Percentiles rank a stretch among this genome's conserved stretches.
These are phyloP conservation scores for Atkinsonella hypoxylon DNA, from an alignment of 2,329 filamentous ascomycete genomes.

Conservation along the genomic window DNA sequence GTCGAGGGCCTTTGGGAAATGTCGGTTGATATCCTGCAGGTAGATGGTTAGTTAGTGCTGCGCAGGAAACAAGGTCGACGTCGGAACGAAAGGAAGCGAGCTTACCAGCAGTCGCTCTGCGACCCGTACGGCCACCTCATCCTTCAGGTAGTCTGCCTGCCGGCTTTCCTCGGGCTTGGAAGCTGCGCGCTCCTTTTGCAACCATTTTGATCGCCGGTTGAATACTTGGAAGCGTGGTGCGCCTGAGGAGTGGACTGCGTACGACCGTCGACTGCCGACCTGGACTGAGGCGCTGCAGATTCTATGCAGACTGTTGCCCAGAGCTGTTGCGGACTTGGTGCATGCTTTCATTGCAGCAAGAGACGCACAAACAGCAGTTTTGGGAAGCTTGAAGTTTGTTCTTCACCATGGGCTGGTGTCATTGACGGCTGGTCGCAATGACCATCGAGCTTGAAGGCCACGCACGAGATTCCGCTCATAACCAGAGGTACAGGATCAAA, in stretches of 20 bases:
- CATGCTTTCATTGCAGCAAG: conserved; percentile 20
- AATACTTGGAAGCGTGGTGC: conserved; percentile 80
- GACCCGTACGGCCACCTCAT: conserved; percentile 76
- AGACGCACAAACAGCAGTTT: too few relatives aligned
- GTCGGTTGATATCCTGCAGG: conserved; percentile 75
- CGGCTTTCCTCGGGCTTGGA: conserved; percentile 57
- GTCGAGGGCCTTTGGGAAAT: conserved; percentile 76
- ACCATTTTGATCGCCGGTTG: conserved; percentile 74
- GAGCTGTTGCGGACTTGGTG: conserved; percentile 12
- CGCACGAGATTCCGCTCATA: too few relatives aligned
- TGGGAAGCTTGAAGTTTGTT: too few relatives aligned
- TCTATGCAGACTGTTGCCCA: conserved; percentile 16
- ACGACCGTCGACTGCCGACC: conserved; percentile 35
- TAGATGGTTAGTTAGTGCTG: neutral
- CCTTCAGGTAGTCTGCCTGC: conserved; percentile 81
- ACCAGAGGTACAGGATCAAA: too few relatives aligned
- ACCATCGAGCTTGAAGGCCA: neutral
- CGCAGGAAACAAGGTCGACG: neutral
- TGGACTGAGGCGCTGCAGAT: conserved; percentile 9
- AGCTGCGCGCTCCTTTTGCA: conserved; percentile 83
- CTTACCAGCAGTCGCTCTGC: conserved; percentile 72
- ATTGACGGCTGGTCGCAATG: neutral
- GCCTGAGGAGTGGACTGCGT: conserved; percentile 68
- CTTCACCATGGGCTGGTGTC: neutral
- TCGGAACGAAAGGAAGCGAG: neutral